Evolutionary conservation across 148 eudicot genomes (phyloP).

Genomic region (Chenopodium quinoa): DNA sequence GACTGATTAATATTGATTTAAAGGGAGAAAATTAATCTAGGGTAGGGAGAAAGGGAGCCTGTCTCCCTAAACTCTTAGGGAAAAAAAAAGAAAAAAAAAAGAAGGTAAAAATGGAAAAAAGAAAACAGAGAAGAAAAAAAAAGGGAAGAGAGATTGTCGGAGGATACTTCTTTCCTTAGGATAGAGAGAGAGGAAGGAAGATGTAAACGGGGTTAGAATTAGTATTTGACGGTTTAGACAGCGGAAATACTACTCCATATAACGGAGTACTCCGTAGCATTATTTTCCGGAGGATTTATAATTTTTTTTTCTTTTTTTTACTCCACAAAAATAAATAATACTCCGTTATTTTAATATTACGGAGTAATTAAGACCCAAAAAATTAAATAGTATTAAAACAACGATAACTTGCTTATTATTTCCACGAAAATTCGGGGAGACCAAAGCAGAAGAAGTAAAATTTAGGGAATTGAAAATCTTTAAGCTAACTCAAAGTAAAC

Average conservation of each 20-base stretch:
- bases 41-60: conserved; percentile 7
- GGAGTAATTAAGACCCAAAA: no score
- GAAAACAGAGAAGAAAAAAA: conserved; percentile 15
- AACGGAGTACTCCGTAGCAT: no score
- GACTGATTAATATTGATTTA: neutral
- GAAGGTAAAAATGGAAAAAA: neutral
- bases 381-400: neutral
- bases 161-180: neutral
- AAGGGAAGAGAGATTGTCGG: conserved; percentile 20
- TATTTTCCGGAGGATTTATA: no score
- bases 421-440: neutral
- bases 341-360: no score
- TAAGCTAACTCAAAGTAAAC: conserved; percentile 22
- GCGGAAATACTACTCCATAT: neutral
- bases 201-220: neutral
- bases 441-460: neutral
- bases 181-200: neutral
- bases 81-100: neutral
- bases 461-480: conserved; percentile 11
- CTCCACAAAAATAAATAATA: no score
- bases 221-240: conserved; percentile 17
- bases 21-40: no score
- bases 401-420: neutral
- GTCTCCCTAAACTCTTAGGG: conserved; percentile 21
- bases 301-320: no score